Conservation (phyloP, 148 eudicot species). For the Silene uniflora region DNA sequence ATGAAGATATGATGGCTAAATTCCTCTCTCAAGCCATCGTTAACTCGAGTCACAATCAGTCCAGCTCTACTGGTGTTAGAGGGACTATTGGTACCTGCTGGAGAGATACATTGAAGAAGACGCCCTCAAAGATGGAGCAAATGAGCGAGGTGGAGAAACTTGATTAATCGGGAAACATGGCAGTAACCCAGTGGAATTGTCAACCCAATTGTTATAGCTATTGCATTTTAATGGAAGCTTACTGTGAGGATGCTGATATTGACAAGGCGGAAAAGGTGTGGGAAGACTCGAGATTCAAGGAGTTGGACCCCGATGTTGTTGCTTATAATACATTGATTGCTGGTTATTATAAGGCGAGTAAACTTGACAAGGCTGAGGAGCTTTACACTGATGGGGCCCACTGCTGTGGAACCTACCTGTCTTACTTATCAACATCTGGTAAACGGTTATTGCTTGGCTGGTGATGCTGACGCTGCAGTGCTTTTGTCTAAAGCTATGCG, state of each 20-base stretch:
- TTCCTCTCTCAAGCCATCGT: slow-evolving; percentile 12
- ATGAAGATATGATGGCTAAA: slow-evolving; percentile 38
- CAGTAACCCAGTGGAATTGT: slow-evolving; percentile 23
- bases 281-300: slow-evolving; percentile 49
- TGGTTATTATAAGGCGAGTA: slow-evolving; percentile 61
- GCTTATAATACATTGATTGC: slow-evolving; percentile 69
- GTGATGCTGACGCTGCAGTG: slow-evolving; percentile 54
- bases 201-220: slow-evolving; percentile 43
- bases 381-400: slow-evolving; percentile 53
- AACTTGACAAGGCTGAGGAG: slow-evolving; percentile 56
- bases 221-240: slow-evolving; percentile 54
- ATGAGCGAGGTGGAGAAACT: too few species aligned
- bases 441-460: slow-evolving; percentile 59
- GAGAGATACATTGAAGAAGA: too few species aligned
- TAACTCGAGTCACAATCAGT: neutral
- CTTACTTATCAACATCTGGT: slow-evolving; percentile 69
- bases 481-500: slow-evolving; percentile 57
- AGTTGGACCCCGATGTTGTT: slow-evolving; percentile 42
- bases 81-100: slow-evolving; percentile 35
- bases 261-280: slow-evolving; percentile 53
- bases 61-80: slow-evolving; percentile 23
- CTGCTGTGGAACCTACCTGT: slow-evolving; percentile 46
- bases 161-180: too few species aligned
- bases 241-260: slow-evolving; percentile 56
- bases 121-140: too few species aligned